These are phyloP conservation scores for Talaromyces sp. DNA, from an alignment of 2,329 filamentous ascomycete genomes.

Conservation along the genomic window DNA sequence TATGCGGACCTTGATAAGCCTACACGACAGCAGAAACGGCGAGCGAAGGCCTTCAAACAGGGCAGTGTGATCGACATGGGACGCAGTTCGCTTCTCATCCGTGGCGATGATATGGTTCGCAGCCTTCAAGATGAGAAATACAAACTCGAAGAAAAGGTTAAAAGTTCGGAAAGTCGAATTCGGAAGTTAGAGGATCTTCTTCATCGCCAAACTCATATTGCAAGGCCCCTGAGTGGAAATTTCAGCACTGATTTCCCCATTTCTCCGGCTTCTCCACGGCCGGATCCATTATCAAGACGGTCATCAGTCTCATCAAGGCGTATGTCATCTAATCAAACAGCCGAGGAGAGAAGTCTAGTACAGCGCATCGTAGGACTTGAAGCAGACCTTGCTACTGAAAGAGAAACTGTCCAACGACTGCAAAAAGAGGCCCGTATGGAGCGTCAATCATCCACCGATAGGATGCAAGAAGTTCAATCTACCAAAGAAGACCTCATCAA, in stretches of 20 bases:
- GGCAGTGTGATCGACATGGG: conserved; percentile 92
- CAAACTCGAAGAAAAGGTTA: conserved; percentile 70
- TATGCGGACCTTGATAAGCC: conserved; percentile 77
- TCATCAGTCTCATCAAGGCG: conserved; percentile 62
- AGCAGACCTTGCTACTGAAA: conserved; percentile 72
- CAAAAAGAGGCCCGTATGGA: conserved; percentile 67
- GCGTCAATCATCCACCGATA: conserved; percentile 61
- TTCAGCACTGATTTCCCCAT: conserved; percentile 45
- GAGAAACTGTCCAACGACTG: conserved; percentile 63
- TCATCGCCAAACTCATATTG: conserved; percentile 70
- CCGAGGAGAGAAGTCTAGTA: conserved; percentile 61
- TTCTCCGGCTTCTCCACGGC: conserved; percentile 43
- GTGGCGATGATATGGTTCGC: conserved; percentile 77
- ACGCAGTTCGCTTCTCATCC: conserved; percentile 78
- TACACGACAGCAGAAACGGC: conserved; percentile 80
- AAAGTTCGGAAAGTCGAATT: conserved; percentile 83
- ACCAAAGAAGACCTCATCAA: conserved; percentile 92
- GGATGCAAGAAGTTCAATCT: conserved; percentile 79
- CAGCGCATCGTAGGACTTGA: conserved; percentile 69
- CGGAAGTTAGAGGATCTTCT: conserved; percentile 87
- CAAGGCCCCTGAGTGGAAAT: conserved; percentile 54
- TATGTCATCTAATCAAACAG: conserved; percentile 59
- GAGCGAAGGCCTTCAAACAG: conserved; percentile 92
- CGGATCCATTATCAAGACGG: conserved; percentile 51
- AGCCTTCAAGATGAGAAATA: conserved; percentile 80